A percentile compares a stretch with the other conserved stretches of the same genome.
Evolutionary conservation across 2,329 filamentous ascomycete genomes (phyloP).

Genomic region (Fusarium sp.): DNA sequence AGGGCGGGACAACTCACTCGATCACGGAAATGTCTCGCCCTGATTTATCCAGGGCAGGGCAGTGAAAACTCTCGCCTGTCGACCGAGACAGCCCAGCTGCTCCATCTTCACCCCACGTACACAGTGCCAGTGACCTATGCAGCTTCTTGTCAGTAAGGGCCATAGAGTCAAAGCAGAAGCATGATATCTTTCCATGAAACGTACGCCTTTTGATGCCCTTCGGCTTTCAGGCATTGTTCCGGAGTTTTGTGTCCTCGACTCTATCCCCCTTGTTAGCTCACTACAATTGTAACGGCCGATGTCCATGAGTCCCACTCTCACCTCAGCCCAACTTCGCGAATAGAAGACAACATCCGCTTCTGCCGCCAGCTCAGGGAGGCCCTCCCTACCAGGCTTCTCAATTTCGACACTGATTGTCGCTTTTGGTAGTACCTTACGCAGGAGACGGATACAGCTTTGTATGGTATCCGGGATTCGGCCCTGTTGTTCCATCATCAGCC

Average conservation of each 20-base stretch:
- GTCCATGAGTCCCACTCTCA: constrained; percentile 47
- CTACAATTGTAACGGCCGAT: constrained; percentile 3
- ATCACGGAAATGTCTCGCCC: constrained; percentile 58
- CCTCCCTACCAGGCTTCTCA: constrained; percentile 73
- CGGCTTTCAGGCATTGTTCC: constrained; percentile 61
- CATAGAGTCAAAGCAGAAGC: constrained; percentile 7
- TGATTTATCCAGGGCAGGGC: constrained; percentile 52
- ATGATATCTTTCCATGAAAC: constrained; percentile 50
- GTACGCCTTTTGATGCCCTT: constrained; percentile 59
- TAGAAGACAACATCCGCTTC: constrained; percentile 79
- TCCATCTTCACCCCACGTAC: constrained; percentile 68
- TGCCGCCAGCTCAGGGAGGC: constrained; percentile 67
- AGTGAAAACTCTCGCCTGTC: constrained; percentile 44
- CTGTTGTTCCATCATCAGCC: constrained; percentile 48
- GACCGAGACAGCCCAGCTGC: constrained; percentile 48
- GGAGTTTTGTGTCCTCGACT: constrained; percentile 55
- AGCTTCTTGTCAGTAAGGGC: constrained; percentile 35
- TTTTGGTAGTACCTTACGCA: constrained; percentile 58
- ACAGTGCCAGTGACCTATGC: constrained; percentile 59
- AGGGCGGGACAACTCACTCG: constrained; percentile 65
- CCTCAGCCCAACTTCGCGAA: constrained; percentile 76
- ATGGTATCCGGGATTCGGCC: constrained; percentile 72
- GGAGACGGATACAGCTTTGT: constrained; percentile 65
- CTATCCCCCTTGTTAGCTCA: constrained; percentile 40
- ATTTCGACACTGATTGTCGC: constrained; percentile 74